Evolutionary conservation across 495 filamentous ascomycete genomes (phyloP), one percentile per base, ranked within the genome.

Genomic region (Clohesyomyces aquaticus): DNA sequence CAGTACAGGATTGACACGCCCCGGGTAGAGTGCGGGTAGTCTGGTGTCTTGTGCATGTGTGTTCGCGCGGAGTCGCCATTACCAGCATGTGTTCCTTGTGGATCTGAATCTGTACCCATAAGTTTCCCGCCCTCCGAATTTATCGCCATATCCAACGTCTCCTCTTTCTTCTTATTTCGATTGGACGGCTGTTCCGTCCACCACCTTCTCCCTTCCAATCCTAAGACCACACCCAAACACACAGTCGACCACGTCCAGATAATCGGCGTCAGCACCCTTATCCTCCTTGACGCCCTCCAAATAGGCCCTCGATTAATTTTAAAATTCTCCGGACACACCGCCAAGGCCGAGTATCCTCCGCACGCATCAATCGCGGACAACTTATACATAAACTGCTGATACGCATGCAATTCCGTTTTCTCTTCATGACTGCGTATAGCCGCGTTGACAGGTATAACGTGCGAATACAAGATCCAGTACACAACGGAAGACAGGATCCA

Each of bases 321-420:
- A 25, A 64, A 62, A 21, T 61, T 61, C 14, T 55, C 35, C 1
- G 52, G 61, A 50, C 61, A 64, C 2, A 52, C 61, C 3, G 61
- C 54, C 14, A 64, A 47, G 12, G 53, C 61, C 1, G 61, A 64
- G 25, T 57, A 64, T 3, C 61, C 52, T 3, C 61, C 61, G 51
- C 54, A 64, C 1, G 61, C 61, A 25, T 56, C 53, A 32, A 57
- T 42, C 0, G 61, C 52, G 2, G 42, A 38, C 2, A 64, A 29
- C 22, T 64, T 64, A 32, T 64, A 64, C 61, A 64, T 57, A 27
- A 64, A 64, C 21, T 64, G 61, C 54, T 50, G 54, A 32, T 58
- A 64, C 0, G 54, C 61, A 1, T 29, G 25, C 21, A 46, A 63
- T 19, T 18, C n/a, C n/a, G n/a, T 52, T 18, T 46, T 14, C 1